Evolutionary conservation across 2,329 filamentous ascomycete species (phyloP).

Genomic region (Tolypocladium pustulatum): DNA sequence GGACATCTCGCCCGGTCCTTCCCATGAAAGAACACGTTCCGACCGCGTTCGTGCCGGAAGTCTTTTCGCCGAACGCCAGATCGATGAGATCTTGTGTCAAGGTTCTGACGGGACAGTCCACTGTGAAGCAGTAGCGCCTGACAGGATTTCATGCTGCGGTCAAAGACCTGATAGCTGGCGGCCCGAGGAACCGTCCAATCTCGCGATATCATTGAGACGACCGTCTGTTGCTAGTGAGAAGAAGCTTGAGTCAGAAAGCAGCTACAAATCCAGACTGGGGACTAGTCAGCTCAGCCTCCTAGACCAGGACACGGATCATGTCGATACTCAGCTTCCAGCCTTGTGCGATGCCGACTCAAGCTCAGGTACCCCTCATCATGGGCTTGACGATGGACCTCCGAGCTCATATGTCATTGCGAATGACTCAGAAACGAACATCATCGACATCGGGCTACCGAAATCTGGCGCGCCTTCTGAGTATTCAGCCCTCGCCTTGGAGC

Average conservation of each 20-base stretch:
- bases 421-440: neutral
- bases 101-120: neutral
- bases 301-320: neutral
- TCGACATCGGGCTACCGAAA: too few species aligned
- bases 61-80: slow-evolving; percentile 4
- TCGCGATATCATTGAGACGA: neutral
- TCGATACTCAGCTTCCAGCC: neutral
- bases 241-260: neutral
- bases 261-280: neutral
- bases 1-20: neutral
- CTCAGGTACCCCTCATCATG: neutral
- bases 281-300: neutral
- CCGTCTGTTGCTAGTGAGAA: neutral
- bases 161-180: neutral
- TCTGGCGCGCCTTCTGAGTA: neutral
- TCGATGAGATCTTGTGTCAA: slow-evolving; percentile 6
- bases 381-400: neutral
- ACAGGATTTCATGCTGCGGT: neutral
- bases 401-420: too few species aligned
- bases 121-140: neutral
- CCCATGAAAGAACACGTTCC: neutral
- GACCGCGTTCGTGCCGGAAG: neutral
- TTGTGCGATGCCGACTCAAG: neutral
- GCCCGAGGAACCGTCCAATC: neutral
- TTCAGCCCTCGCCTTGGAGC: neutral